Evolutionary conservation across 306 rosid genomes (phyloP).

Genomic region (Vigna hirtella): DNA sequence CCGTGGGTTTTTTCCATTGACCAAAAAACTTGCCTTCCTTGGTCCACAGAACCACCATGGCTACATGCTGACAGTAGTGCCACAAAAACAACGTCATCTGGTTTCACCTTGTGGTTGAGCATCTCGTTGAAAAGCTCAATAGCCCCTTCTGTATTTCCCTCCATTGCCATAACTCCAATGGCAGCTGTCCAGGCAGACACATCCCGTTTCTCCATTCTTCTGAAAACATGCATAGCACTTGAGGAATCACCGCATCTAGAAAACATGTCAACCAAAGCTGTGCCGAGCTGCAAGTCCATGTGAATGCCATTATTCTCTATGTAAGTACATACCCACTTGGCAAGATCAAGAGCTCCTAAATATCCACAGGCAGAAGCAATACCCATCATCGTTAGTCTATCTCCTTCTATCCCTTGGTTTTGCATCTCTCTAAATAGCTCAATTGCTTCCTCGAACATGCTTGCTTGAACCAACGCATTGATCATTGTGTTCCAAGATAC

Average conservation of each 20-base stretch:
- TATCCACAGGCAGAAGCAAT: constrained; percentile 83
- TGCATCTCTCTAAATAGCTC: constrained; percentile 75
- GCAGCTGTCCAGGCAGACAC: constrained; percentile 86
- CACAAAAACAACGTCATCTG: constrained; percentile 73
- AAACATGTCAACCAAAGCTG: constrained; percentile 82
- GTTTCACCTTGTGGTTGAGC: constrained; percentile 65
- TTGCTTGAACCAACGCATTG: constrained; percentile 65
- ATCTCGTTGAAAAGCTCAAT: constrained; percentile 65
- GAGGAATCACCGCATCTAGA: constrained; percentile 74
- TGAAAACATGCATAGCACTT: constrained; percentile 66
- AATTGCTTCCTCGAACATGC: constrained; percentile 73
- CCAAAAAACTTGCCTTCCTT: constrained; percentile 62
- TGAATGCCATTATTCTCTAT: constrained; percentile 57
- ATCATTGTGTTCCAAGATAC: constrained; percentile 90
- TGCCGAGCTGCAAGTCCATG: constrained; percentile 74
- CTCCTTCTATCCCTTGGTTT: constrained; percentile 58
- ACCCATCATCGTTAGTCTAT: constrained; percentile 79
- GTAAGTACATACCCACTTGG: constrained; percentile 69
- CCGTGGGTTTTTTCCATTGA: constrained; percentile 62
- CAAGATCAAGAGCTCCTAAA: constrained; percentile 73
- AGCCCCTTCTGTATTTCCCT: constrained; percentile 70
- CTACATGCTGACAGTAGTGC: constrained; percentile 76
- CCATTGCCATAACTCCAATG: constrained; percentile 80
- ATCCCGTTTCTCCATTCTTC: constrained; percentile 58
- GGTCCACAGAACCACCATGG: constrained; percentile 69